These are phyloP conservation scores for Toxicodendron radicans DNA, from an alignment of 345 rosid species.

Conservation along the genomic window DNA sequence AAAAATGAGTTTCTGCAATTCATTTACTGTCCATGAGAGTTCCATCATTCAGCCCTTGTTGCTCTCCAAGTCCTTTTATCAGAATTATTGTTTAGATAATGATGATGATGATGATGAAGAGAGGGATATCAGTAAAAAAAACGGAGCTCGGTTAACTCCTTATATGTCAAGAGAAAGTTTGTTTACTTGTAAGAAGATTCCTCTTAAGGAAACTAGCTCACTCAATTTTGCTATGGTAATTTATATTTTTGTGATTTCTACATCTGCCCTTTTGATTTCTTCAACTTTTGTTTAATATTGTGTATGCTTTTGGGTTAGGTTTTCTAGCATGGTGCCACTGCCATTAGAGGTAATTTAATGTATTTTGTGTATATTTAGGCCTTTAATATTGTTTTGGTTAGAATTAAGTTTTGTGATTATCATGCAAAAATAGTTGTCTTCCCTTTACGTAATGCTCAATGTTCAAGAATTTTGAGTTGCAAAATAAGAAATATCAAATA, in stretches of 20 bases:
- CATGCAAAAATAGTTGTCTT: too few species aligned
- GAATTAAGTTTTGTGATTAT: too few species aligned
- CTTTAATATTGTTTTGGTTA: too few species aligned
- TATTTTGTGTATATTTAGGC: too few species aligned
- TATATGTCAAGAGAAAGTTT: background rate
- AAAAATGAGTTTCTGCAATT: background rate
- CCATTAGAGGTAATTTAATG: too few species aligned
- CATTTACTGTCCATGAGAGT: background rate
- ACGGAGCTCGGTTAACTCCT: too few species aligned
- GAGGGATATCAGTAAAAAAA: background rate
- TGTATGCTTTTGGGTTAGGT: too few species aligned
- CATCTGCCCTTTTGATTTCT: background rate
- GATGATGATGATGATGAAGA: background rate
- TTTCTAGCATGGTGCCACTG: too few species aligned
- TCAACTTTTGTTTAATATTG: too few species aligned
- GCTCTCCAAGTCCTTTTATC: background rate
- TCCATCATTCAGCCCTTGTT: background rate
- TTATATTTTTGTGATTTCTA: background rate
- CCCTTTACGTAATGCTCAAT: too few species aligned
- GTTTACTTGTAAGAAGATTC: slow-evolving; percentile 15
- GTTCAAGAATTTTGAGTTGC: too few species aligned
- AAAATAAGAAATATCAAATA: too few species aligned
- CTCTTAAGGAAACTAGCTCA: slow-evolving; percentile 22
- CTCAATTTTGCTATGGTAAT: slow-evolving; percentile 16
- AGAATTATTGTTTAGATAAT: background rate